A percentile compares a stretch with the other conserved stretches of the same genome.
Conservation (phyloP, 805 yeast genomes). For the Ogataea methanolica region DNA sequence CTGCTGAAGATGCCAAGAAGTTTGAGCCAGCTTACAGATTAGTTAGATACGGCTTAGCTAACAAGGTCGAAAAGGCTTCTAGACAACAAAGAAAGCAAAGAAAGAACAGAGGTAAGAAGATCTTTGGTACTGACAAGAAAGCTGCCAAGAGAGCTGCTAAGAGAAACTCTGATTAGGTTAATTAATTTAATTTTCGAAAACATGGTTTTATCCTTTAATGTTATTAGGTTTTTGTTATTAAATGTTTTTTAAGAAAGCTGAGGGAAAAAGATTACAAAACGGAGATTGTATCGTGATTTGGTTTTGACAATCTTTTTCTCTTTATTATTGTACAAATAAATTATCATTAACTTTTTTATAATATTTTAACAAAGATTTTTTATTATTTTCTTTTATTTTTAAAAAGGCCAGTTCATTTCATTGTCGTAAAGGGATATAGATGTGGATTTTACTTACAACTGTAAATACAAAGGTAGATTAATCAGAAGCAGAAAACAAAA, state of each 20-base stretch:
- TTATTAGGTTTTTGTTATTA: not conserved
- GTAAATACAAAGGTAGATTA: not conserved
- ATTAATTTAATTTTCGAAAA: not conserved
- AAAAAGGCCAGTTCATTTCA: too few species aligned
- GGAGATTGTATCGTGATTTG: too few species aligned
- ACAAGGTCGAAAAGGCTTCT: conserved; percentile 93
- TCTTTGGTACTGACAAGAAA: conserved; percentile 97
- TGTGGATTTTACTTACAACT: not conserved
- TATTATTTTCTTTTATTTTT: too few species aligned
- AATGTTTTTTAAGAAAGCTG: conserved; percentile 3
- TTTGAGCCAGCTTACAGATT: conserved; percentile 99
- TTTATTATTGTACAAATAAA: too few species aligned
- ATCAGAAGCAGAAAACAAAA: not conserved
- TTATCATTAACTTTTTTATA: too few species aligned
- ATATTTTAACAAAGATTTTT: too few species aligned
- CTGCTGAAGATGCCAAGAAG: conserved; percentile 95
- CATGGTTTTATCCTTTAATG: not conserved
- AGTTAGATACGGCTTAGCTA: conserved; percentile 97
- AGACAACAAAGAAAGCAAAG: conserved; percentile 99
- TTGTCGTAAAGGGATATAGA: not conserved
- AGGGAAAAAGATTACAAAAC: conserved; percentile 1
- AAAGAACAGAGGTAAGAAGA: conserved; percentile 99
- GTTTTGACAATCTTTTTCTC: too few species aligned
- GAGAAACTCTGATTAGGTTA: conserved; percentile 76
- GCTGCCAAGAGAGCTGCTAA: conserved; percentile 89